These are phyloP conservation scores for Aspergillus fijiensis DNA, from an alignment of 2,329 filamentous ascomycete species.

Conservation along the genomic window DNA sequence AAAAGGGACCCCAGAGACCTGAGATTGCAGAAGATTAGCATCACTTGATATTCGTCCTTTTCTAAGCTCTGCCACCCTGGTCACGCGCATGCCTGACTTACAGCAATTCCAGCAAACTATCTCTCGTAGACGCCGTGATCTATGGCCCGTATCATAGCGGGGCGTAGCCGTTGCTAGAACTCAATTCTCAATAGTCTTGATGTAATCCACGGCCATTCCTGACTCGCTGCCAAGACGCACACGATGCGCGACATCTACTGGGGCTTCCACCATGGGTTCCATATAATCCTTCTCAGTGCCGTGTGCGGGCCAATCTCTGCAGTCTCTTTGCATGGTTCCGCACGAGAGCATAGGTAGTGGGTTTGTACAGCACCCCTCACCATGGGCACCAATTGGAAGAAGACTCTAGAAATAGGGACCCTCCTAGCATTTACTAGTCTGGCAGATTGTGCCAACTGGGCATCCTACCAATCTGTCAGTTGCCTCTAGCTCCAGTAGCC, in stretches of 20 bases:
- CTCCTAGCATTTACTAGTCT: not conserved
- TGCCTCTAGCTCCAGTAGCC: not conserved
- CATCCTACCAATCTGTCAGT: not conserved
- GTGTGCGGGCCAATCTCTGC: not conserved
- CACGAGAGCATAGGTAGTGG: not conserved
- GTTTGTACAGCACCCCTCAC: not conserved
- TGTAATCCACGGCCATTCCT: not conserved
- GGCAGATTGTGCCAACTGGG: not conserved
- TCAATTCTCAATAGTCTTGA: not conserved
- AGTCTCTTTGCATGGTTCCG: not conserved
- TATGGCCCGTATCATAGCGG: not conserved
- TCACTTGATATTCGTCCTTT: no score
- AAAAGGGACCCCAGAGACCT: no score
- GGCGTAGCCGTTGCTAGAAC: not conserved
- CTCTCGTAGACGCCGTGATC: no score
- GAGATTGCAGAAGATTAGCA: no score
- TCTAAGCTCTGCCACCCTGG: no score
- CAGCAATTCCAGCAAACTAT: no score
- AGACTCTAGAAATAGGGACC: not conserved
- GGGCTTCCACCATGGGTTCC: not conserved
- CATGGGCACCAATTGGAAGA: not conserved
- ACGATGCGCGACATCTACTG: not conserved
- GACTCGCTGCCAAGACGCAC: not conserved
- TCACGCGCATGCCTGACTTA: no score
- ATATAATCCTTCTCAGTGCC: not conserved